Base-by-base conservation (phyloP, 139 green algal genomes). In the Tetratostichococcus sp. region DNA sequence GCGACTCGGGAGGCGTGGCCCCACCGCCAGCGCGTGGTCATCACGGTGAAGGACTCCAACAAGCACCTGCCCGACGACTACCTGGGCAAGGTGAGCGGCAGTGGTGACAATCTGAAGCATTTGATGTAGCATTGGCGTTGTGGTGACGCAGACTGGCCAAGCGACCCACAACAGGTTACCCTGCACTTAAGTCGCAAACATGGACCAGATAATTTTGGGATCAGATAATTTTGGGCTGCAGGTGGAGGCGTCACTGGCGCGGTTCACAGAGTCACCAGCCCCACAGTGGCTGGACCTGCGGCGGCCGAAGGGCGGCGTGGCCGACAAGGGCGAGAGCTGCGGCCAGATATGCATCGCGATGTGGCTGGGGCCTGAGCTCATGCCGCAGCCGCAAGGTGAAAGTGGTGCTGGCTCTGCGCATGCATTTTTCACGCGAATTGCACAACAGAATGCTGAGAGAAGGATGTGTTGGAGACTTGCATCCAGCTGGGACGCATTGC, bases 41-140 rank as follows among this genome's bases (percentile, higher is more conserved):
- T 85, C 0, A 30, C 39, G 0, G 50, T 85, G 6, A 85, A 71
- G 65, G 80, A 85, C 50, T 77, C 62, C 50, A 79, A 85, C 72
- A 30, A 70, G 1, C 35, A 85, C 1, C 71, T 73, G 22, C 59
- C 74, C 11, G 80, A 85, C 42, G 80, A 85, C 59, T 85, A 85
- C 30, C 59, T 85, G 11, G 80, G 80, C 23, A 50, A 81, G 77
- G 70, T 79, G 30, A 35, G 35, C 23, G 30, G 8, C 30, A 65
- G 30, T 50, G 39, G 39, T 14, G 39, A 14, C 39, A 50, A 50
- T 50, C 8, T 22, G 8, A 22, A 50, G 8, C 39, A 50, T 14
- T 50, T 14, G 39, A 8, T 50, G 39, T 14, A 50, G 39, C 39
- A 50, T 8, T 50, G 39, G 39, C 14, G 8, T 22, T 50, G 39